Evolutionary conservation across 805 yeast genomes (phyloP).

Genomic region (Debaryomyces hansenii): DNA sequence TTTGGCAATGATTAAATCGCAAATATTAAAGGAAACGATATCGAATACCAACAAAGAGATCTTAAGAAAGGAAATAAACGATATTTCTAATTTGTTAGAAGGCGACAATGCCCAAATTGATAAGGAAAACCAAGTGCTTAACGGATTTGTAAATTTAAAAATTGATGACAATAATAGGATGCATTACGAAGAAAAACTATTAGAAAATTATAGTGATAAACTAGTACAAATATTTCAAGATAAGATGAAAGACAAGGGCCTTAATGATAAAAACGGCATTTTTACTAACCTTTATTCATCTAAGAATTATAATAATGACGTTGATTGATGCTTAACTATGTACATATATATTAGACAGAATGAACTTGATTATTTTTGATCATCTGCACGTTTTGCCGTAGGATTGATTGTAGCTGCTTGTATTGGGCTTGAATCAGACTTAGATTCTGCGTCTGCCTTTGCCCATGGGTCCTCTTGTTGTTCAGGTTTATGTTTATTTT

Average conservation of each 20-base stretch:
- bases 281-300: background rate
- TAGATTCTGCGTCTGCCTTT: slow-evolving; percentile 23
- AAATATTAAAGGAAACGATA: slow-evolving; percentile 7
- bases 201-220: slow-evolving; percentile 40
- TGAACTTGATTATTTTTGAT: background rate
- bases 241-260: slow-evolving; percentile 18
- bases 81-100: background rate
- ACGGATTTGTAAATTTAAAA: background rate
- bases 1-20: slow-evolving; percentile 12
- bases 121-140: background rate
- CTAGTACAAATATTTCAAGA: slow-evolving; percentile 28
- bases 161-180: background rate
- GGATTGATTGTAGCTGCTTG: slow-evolving; percentile 40
- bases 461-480: slow-evolving; percentile 33
- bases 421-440: slow-evolving; percentile 31
- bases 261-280: slow-evolving; percentile 2
- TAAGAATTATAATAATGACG: background rate
- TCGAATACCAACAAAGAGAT: background rate
- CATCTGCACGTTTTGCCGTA: slow-evolving; percentile 15
- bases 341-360: slow-evolving; percentile 1
- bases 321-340: slow-evolving; percentile 1
- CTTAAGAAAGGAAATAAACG: background rate
- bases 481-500: background rate
- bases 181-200: slow-evolving; percentile 17
- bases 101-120: background rate